Base-by-base conservation (phyloP, 371 early-diverging fungal species). In the Saksenaea oblongispora region DNA sequence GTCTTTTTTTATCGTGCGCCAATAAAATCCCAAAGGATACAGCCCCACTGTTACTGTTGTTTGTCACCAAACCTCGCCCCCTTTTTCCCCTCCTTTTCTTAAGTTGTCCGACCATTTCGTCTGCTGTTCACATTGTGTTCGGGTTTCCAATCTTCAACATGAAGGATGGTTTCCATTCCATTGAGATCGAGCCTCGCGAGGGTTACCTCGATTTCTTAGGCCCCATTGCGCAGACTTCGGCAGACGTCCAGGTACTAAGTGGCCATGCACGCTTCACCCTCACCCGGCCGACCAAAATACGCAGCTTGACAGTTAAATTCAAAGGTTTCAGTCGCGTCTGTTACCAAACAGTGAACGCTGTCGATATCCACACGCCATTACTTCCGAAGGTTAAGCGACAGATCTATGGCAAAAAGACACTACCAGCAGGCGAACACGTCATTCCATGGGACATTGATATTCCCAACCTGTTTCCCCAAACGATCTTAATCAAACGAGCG, bases 131-230 rank as follows among this genome's bases (percentile, higher is more conserved):
- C 51, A 47, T 47, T 22, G 51, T 47, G 51, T 47, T 47, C 24
- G 51, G 51, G 22, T 47, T 47, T 47, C 51, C 51, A 47, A 47
- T 47, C 51, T 47, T 47, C 51, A 47, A 22, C 51, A 70, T 70
- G 70, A 70, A 70, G 63, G 70, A 70, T 60, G 66, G 60, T 17
- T 58, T 70, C 57, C 60, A 66, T 15, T 62, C 58, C 39, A 44
- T 70, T 56, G 66, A 65, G 37, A 66, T 70, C 28, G 63, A 63
- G 34, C 70, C 66, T 27, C 34, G 51, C 22, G 66, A 70, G 17
- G 51, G 39, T 18, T 55, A 62, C 41, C 34, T 70, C 55, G 70
- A 65, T 44, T 66, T 70, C 51, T 41, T 57, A 31, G 70, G 63
- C 5, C 66, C 54, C 5, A 18, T 44, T n/a, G 41, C 35, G 14